phyloP scores from a whole-genome alignment of 2,329 filamentous ascomycete genomes.

The Alternaria triticimaculans region DNA sequence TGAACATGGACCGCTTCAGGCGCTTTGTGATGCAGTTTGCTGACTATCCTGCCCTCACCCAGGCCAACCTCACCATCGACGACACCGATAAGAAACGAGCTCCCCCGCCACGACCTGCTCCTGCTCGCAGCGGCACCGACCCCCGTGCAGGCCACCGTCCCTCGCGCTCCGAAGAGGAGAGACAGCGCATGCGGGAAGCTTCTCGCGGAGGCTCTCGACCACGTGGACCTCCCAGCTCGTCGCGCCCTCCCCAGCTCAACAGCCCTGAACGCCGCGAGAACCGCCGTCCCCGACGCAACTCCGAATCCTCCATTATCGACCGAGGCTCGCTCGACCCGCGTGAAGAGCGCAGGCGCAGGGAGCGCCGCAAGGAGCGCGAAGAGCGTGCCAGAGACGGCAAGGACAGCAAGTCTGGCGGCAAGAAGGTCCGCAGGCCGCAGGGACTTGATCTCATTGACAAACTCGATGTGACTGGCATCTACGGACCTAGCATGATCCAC shows the following conservation, averaged over 20 bases:
- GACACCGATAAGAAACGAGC: constrained; percentile 59
- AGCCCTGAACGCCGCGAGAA: constrained; percentile 52
- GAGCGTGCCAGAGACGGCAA: constrained; percentile 47
- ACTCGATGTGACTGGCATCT: constrained; percentile 93
- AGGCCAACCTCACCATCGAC: constrained; percentile 73
- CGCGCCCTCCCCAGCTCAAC: constrained; percentile 42
- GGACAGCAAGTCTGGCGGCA: constrained; percentile 15
- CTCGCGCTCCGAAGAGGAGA: constrained; percentile 67
- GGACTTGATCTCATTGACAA: constrained; percentile 92
- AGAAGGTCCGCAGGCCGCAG: constrained; percentile 50
- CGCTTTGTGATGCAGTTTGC: constrained; percentile 50
- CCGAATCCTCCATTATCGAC: constrained; percentile 76
- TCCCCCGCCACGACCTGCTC: constrained; percentile 42
- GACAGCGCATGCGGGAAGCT: constrained; percentile 47
- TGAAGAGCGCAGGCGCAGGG: constrained; percentile 62
- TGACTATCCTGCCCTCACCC: constrained; percentile 49
- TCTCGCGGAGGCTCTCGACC: constrained; percentile 43
- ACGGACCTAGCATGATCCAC: constrained; percentile 92
- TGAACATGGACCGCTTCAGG: constrained; percentile 50
- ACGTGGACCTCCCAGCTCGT: constrained; percentile 48
- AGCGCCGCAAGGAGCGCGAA: constrained; percentile 60
- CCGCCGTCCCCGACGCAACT: constrained; percentile 73
- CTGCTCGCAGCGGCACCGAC: constrained; percentile 55
- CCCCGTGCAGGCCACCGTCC: constrained; percentile 64
- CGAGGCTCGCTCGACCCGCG: constrained; percentile 67